These are phyloP conservation scores for Ophiostoma himal-ulmi DNA, from an alignment of 2,329 filamentous ascomycete species.

Conservation along the genomic window DNA sequence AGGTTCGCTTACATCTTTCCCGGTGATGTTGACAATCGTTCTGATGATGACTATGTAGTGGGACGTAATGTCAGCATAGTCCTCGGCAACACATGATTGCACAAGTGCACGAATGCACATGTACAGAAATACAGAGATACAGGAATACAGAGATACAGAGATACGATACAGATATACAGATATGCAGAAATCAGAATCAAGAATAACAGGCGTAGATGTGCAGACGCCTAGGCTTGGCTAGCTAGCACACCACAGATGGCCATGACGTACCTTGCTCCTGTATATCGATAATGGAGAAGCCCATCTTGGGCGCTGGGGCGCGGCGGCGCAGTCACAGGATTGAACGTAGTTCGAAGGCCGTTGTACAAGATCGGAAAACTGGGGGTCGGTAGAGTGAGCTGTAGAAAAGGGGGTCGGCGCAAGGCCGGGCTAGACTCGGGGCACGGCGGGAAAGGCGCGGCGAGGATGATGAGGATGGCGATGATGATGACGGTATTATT, in stretches of 20 bases:
- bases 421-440: background rate
- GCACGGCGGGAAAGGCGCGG: background rate
- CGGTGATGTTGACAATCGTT: constrained; percentile 70
- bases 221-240: background rate
- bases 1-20: constrained; percentile 63
- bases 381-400: background rate
- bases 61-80: background rate
- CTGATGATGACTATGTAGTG: constrained; percentile 59
- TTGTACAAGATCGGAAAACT: background rate
- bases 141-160: background rate
- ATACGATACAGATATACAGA: background rate
- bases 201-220: background rate
- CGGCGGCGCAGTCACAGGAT: background rate
- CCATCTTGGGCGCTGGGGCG: constrained; percentile 55
- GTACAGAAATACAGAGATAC: background rate
- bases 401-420: background rate
- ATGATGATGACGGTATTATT: background rate
- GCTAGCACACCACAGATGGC: background rate
- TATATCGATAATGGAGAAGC: constrained; percentile 74
- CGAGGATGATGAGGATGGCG: background rate
- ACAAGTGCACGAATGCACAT: background rate
- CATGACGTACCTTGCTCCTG: constrained; percentile 63
- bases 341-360: background rate
- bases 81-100: background rate
- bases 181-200: background rate